These are phyloP conservation scores for Coniferiporia weirii DNA, from an alignment of 1,284 basidiomycete genomes.

Conservation along the genomic window DNA sequence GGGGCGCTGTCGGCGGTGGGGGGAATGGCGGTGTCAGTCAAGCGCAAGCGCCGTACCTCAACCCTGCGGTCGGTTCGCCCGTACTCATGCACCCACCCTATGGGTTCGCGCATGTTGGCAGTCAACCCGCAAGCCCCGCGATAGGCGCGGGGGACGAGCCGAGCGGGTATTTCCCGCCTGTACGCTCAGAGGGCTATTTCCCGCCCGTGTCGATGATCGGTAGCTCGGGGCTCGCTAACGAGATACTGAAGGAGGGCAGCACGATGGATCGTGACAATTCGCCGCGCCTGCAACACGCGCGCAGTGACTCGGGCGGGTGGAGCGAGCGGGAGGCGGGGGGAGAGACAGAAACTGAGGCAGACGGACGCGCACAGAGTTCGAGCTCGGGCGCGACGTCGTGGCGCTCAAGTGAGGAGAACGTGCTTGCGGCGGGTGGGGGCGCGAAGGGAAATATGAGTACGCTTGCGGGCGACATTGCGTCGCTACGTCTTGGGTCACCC, in stretches of 20 bases:
- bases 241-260: slow-evolving; percentile 34
- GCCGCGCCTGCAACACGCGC: neutral
- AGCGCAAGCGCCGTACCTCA: slow-evolving; percentile 43
- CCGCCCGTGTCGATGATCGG: slow-evolving; percentile 30
- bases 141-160: slow-evolving; percentile 22
- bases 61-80: slow-evolving; percentile 66
- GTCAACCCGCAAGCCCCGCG: slow-evolving; percentile 15
- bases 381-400: slow-evolving; percentile 15
- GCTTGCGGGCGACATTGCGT: slow-evolving; percentile 6
- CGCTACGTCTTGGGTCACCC: neutral
- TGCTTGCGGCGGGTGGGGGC: neutral
- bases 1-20: slow-evolving; percentile 30
- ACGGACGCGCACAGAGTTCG: slow-evolving; percentile 1
- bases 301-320: slow-evolving; percentile 10
- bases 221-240: slow-evolving; percentile 33
- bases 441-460: neutral
- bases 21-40: too few species aligned
- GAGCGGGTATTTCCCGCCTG: slow-evolving; percentile 42
- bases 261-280: slow-evolving; percentile 6
- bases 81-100: slow-evolving; percentile 30
- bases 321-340: neutral
- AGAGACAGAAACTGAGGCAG: slow-evolving; percentile 5
- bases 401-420: slow-evolving; percentile 13
- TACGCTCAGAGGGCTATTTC: slow-evolving; percentile 23
- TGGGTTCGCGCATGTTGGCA: slow-evolving; percentile 1